These are phyloP conservation scores for Fusarium citri DNA, from an alignment of 2,329 filamentous ascomycete species.

Conservation along the genomic window DNA sequence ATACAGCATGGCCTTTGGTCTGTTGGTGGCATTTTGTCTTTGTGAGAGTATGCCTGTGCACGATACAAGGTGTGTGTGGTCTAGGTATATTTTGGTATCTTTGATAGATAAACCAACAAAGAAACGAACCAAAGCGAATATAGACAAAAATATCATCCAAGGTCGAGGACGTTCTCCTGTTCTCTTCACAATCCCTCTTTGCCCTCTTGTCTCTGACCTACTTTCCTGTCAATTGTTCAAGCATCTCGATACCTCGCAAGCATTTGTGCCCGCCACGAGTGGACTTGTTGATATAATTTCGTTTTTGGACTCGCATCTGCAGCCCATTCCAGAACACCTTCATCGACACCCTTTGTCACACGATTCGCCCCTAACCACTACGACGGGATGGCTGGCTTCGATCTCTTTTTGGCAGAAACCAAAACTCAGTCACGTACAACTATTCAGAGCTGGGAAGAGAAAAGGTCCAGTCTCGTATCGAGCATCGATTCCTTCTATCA, in stretches of 20 bases:
- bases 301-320: too few species aligned
- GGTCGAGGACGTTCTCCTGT: neutral
- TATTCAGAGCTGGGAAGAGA: neutral
- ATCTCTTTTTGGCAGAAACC: neutral
- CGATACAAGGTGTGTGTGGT: slow-evolving; percentile 4
- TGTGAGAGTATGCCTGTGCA: slow-evolving; percentile 9
- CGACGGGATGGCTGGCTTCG: neutral
- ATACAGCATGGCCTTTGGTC: neutral
- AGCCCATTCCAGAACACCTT: neutral
- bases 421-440: neutral
- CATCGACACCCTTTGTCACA: neutral
- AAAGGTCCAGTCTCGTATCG: neutral
- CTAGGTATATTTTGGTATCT: slow-evolving; percentile 18
- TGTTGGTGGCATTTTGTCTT: slow-evolving; percentile 7
- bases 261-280: neutral
- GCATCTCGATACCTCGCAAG: neutral
- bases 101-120: slow-evolving; percentile 9
- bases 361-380: neutral
- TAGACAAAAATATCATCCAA: slow-evolving; percentile 25
- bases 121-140: slow-evolving; percentile 13
- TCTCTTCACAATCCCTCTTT: slow-evolving; percentile 15
- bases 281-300: neutral
- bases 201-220: neutral
- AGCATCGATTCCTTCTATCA: neutral
- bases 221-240: neutral